A percentile compares a stretch with the other conserved stretches of the same genome.
phyloP scores from a whole-genome alignment of 139 green algal species.

The Picochlorum sp. region DNA sequence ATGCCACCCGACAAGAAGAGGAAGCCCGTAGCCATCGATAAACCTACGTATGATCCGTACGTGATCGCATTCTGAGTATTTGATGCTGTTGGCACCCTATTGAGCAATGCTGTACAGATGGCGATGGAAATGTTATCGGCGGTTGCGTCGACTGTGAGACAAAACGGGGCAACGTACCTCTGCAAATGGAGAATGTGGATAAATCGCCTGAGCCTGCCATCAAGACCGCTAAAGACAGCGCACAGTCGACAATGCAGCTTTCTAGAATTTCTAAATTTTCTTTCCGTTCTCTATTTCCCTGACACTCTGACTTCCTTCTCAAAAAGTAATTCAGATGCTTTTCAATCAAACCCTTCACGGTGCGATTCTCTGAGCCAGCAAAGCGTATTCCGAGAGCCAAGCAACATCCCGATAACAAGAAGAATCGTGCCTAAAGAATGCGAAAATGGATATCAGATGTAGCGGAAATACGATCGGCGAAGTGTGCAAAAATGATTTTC shows the following conservation, averaged over 20 bases:
- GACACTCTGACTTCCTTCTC: not conserved
- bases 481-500: not conserved
- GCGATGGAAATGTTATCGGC: not conserved
- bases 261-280: slow-evolving; percentile 53
- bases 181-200: slow-evolving; percentile 72
- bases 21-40: slow-evolving; percentile 79
- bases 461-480: not conserved
- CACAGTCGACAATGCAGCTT: slow-evolving; percentile 34
- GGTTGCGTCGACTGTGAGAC: not conserved
- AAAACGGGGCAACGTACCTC: slow-evolving; percentile 34
- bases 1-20: slow-evolving; percentile 80
- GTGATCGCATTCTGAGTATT: slow-evolving; percentile 27
- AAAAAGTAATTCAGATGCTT: not conserved
- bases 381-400: slow-evolving; percentile 80
- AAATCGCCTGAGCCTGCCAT: slow-evolving; percentile 92
- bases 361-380: slow-evolving; percentile 55
- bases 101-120: not conserved
- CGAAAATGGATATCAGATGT: not conserved
- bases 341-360: slow-evolving; percentile 11
- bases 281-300: slow-evolving; percentile 9
- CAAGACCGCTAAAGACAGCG: slow-evolving; percentile 70
- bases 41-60: slow-evolving; percentile 80
- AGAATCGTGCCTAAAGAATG: slow-evolving; percentile 38
- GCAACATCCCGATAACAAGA: slow-evolving; percentile 64
- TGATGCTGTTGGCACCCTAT: not conserved